Evolutionary conservation across 176 grass and related monocot genomes (phyloP).

Genomic region (Oryza glumipatula): DNA sequence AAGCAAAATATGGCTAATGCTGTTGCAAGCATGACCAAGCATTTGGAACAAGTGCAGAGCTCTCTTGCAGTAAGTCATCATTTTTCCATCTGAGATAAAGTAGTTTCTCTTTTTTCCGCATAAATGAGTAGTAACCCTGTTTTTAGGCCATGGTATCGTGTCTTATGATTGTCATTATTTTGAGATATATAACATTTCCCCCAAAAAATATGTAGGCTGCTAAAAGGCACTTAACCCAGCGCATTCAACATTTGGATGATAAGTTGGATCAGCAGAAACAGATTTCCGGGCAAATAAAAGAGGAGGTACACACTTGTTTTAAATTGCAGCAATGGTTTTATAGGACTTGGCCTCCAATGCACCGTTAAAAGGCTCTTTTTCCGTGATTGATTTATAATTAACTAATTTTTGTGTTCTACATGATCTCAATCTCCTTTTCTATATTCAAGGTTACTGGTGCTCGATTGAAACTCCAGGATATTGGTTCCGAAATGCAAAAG

Average conservation of each 20-base stretch:
- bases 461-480: conserved; percentile 50
- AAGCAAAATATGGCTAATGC: conserved; percentile 80
- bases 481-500: conserved; percentile 65
- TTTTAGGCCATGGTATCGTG: not conserved
- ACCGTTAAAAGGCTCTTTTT: not conserved
- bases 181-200: not conserved
- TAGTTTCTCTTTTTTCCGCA: conserved; percentile 14
- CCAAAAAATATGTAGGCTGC: conserved; percentile 50
- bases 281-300: conserved; percentile 73
- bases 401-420: not conserved
- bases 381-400: not conserved
- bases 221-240: conserved; percentile 78
- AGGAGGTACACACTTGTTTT: conserved; percentile 46
- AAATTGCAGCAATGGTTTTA: no score
- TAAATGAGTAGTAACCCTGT: not conserved
- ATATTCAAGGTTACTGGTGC: conserved; percentile 69
- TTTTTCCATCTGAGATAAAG: not conserved
- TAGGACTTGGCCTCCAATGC: not conserved
- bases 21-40: conserved; percentile 81
- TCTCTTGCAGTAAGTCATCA: conserved; percentile 76
- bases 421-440: not conserved
- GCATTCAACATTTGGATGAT: conserved; percentile 79
- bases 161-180: not conserved
- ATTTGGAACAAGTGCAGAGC: conserved; percentile 71
- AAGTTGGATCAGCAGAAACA: conserved; percentile 83